phyloP scores from a whole-genome alignment of 2,329 filamentous ascomycete species.

The Acephala macrosclerotiorum region DNA sequence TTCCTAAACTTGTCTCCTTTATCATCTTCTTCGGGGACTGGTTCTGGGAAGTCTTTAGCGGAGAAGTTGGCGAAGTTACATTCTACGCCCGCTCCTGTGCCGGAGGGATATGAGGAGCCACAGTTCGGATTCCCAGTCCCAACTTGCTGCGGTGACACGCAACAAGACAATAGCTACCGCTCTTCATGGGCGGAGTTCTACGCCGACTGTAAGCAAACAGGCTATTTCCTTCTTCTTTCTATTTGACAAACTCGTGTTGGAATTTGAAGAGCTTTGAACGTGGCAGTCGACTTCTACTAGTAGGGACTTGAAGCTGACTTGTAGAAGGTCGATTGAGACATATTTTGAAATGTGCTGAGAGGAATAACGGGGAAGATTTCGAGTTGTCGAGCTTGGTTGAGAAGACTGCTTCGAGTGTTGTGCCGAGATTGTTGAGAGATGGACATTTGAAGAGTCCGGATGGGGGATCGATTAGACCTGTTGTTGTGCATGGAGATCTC shows the following conservation, averaged over 20 bases:
- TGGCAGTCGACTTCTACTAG: too few species aligned
- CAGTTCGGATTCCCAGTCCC: conserved; percentile 85
- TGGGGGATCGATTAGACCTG: conserved; percentile 69
- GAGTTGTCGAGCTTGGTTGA: conserved; percentile 72
- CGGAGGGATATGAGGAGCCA: conserved; percentile 62
- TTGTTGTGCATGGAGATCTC: conserved; percentile 89
- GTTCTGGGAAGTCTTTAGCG: conserved; percentile 67
- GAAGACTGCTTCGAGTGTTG: conserved; percentile 66
- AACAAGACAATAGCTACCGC: conserved; percentile 79
- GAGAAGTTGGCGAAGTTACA: conserved; percentile 82
- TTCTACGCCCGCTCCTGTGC: conserved; percentile 73
- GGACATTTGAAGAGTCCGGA: conserved; percentile 61
- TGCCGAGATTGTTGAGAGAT: conserved; percentile 78
- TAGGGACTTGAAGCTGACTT: too few species aligned
- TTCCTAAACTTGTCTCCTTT: conserved; percentile 71
- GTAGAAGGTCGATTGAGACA: conserved; percentile 61
- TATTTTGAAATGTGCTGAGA: conserved; percentile 63
- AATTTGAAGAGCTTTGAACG: too few species aligned
- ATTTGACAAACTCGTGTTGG: too few species aligned
- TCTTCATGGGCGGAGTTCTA: conserved; percentile 87
- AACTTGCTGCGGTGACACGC: conserved; percentile 87
- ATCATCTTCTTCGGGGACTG: conserved; percentile 29
- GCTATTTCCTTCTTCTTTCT: too few species aligned
- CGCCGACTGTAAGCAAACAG: conserved; percentile 64
- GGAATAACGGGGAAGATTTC: conserved; percentile 68